phyloP scores from a whole-genome alignment of 805 yeast genomes.

The Yamadazyma insecticola region DNA sequence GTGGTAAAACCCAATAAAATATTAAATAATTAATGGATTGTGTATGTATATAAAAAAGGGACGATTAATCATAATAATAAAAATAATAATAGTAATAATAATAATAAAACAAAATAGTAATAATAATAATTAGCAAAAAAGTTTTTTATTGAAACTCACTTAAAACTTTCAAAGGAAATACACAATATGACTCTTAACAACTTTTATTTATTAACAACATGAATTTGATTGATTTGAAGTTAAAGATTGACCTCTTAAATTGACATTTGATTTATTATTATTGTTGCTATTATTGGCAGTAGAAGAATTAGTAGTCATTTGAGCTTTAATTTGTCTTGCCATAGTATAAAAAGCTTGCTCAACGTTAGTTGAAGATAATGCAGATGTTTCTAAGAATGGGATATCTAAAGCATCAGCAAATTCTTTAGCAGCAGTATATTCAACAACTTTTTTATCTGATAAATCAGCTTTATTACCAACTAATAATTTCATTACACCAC shows the following conservation, averaged over 20 bases:
- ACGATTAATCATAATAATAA: too few relatives aligned
- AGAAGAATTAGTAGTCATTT: constrained; percentile 62
- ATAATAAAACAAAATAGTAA: too few relatives aligned
- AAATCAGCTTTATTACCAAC: constrained; percentile 97
- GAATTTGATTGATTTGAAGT: constrained; percentile 35
- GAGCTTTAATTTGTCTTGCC: constrained; percentile 98
- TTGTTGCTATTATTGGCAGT: constrained; percentile 36
- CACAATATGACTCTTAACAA: too few relatives aligned
- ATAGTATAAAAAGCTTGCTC: constrained; percentile 98
- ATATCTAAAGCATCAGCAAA: constrained; percentile 93
- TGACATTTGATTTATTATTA: constrained; percentile 58
- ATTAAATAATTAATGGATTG: too few relatives aligned
- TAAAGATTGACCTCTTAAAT: constrained; percentile 63
- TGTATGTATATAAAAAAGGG: too few relatives aligned
- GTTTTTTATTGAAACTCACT: too few relatives aligned
- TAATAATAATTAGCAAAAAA: too few relatives aligned
- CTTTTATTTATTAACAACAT: constrained; percentile 34
- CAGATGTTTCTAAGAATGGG: constrained; percentile 95
- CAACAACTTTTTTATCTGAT: constrained; percentile 90
- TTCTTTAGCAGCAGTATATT: constrained; percentile 93
- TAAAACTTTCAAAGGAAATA: too few relatives aligned
- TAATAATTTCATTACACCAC: constrained; percentile 90
- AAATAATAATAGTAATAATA: too few relatives aligned
- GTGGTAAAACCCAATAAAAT: too few relatives aligned
- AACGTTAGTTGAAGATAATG: constrained; percentile 91